Conservation (phyloP, 768 basidiomycete species). For the Lactarius evosmus region DNA sequence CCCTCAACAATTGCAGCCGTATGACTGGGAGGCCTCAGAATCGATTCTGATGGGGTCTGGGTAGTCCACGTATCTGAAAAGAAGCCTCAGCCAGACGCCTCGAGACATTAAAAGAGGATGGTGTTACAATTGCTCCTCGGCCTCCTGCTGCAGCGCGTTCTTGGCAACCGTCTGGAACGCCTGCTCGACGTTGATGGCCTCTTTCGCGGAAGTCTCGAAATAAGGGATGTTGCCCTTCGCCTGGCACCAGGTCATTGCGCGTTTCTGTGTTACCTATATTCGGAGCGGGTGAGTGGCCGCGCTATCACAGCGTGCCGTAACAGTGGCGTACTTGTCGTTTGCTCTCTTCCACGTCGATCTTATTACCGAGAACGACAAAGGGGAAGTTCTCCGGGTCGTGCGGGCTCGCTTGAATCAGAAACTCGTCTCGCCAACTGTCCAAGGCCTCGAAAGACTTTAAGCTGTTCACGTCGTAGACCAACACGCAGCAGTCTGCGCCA, state of each 20-base stretch:
- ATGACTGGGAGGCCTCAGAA: slow-evolving; percentile 85
- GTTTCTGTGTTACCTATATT: slow-evolving; percentile 91
- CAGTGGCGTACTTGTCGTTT: slow-evolving; percentile 77
- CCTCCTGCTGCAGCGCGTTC: slow-evolving; percentile 97
- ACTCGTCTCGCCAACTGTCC: slow-evolving; percentile 99
- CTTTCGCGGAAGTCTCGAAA: slow-evolving; percentile 99
- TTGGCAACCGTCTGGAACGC: slow-evolving; percentile 99
- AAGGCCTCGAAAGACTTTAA: slow-evolving; percentile 97
- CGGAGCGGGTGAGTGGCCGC: slow-evolving; percentile 2
- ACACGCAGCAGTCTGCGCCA: slow-evolving; percentile 97
- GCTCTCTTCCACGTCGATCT: slow-evolving; percentile 99
- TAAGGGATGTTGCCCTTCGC: slow-evolving; percentile 99
- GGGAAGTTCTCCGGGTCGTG: slow-evolving; percentile 99
- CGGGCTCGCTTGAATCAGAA: slow-evolving; percentile 97
- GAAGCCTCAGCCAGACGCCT: slow-evolving; percentile 24
- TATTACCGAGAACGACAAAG: slow-evolving; percentile 99
- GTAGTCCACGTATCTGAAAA: slow-evolving; percentile 88
- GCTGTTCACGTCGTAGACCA: slow-evolving; percentile 99
- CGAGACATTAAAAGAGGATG: slow-evolving; percentile 19
- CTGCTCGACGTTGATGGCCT: slow-evolving; percentile 99
- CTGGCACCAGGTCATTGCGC: slow-evolving; percentile 99
- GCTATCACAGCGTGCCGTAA: background rate
- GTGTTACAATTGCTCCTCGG: slow-evolving; percentile 88
- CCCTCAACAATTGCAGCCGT: slow-evolving; percentile 83
- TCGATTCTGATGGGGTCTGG: slow-evolving; percentile 98